Percentiles rank a stretch among this genome's conserved stretches.
Conservation (phyloP, 352 stramenopile genomes). For the Globisporangium middletonii region DNA sequence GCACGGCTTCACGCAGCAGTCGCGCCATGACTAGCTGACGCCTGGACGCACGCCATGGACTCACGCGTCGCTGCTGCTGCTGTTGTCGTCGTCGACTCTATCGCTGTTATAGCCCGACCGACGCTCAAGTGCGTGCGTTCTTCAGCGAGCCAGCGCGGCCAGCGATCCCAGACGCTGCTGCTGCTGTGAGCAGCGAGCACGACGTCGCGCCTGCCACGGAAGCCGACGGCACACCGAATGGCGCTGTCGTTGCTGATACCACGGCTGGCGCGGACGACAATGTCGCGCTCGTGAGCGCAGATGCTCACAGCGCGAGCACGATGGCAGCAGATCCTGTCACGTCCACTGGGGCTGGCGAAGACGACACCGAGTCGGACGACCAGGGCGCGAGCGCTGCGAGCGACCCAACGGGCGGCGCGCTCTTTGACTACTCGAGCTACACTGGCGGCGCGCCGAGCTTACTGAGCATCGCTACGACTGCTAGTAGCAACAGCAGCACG, state of each 20-base stretch:
- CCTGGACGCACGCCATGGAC: background rate
- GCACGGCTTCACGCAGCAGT: too few species aligned
- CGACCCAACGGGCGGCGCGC: constrained; percentile 14
- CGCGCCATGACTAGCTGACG: too few species aligned
- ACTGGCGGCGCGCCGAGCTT: constrained; percentile 34
- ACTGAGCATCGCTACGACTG: constrained; percentile 15
- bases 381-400: background rate
- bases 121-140: constrained; percentile 1
- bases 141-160: background rate
- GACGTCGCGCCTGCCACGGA: too few species aligned
- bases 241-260: too few species aligned
- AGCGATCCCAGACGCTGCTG: background rate
- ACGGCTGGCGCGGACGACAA: too few species aligned
- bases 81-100: background rate
- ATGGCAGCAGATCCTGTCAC: background rate
- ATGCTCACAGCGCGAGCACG: too few species aligned
- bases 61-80: background rate
- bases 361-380: background rate
- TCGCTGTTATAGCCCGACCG: background rate
- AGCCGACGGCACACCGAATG: too few species aligned
- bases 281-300: too few species aligned
- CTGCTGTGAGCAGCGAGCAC: background rate
- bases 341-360: background rate
- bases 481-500: background rate
- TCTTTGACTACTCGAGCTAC: constrained; percentile 47